Evolutionary conservation across 371 early-diverging fungal species (phyloP).

Genomic region (Mortierella sp.): DNA sequence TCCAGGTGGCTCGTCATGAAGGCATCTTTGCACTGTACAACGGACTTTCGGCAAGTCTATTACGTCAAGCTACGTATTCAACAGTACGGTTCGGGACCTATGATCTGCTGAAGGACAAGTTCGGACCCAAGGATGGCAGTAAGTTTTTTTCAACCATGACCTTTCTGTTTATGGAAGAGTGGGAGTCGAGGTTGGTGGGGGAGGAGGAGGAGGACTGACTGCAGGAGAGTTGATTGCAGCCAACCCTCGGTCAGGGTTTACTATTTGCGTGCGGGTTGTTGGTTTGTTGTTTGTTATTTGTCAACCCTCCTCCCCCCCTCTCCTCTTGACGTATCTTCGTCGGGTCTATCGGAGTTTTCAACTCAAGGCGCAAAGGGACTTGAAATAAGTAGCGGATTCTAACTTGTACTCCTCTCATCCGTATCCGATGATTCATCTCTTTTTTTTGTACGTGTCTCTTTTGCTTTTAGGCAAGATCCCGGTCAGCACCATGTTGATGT

Average conservation of each 20-base stretch:
- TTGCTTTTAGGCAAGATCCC: slow-evolving; percentile 57
- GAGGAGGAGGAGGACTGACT: no score
- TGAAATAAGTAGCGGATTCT: no score
- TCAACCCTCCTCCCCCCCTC: no score
- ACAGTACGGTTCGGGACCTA: slow-evolving; percentile 84
- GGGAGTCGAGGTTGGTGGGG: neutral
- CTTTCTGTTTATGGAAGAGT: neutral
- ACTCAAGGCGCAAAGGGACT: no score
- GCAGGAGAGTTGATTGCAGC: no score
- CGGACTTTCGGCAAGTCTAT: slow-evolving; percentile 77
- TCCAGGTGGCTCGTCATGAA: slow-evolving; percentile 62
- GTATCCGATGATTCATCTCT: neutral
- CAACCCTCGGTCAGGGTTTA: no score
- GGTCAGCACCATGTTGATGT: slow-evolving; percentile 66
- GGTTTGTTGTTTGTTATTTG: no score
- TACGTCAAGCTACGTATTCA: slow-evolving; percentile 84
- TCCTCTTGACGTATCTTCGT: no score
- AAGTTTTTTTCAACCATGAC: slow-evolving; percentile 27
- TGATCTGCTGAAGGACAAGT: slow-evolving; percentile 68
- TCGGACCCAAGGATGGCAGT: slow-evolving; percentile 63
- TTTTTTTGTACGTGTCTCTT: neutral
- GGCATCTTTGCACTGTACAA: slow-evolving; percentile 70
- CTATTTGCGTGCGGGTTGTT: no score
- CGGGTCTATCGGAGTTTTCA: no score
- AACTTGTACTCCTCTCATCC: neutral